Conservation (phyloP, 2,329 filamentous ascomycete species). For the Talaromyces rugulosus region DNA sequence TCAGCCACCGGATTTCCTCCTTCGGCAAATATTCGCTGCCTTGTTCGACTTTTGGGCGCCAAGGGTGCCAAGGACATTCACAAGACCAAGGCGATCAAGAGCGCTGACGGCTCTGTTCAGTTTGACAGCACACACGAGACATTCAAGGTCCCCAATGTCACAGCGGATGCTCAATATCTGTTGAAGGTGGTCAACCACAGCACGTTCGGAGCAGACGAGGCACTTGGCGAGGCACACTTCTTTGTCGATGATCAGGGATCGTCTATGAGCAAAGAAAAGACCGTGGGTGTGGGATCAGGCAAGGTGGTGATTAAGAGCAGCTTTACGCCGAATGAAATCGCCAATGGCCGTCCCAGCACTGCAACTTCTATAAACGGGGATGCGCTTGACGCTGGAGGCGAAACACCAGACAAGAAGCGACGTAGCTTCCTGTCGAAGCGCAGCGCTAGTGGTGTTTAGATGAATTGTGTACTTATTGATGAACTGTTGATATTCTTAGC, state of each 20-base stretch:
- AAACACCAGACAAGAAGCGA: conserved; percentile 40
- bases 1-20: conserved; percentile 74
- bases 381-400: conserved; percentile 21
- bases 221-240: conserved; percentile 81
- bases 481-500: too few relatives aligned
- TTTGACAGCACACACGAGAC: conserved; percentile 66
- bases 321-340: conserved; percentile 55
- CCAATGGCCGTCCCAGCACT: conserved; percentile 31
- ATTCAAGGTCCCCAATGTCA: conserved; percentile 68
- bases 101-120: conserved; percentile 56
- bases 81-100: conserved; percentile 90
- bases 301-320: conserved; percentile 68
- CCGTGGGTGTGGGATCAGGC: conserved; percentile 68
- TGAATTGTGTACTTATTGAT: conserved; percentile 2
- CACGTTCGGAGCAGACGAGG: conserved; percentile 76
- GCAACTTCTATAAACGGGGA: conserved; percentile 29
- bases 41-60: conserved; percentile 61
- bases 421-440: conserved; percentile 47
- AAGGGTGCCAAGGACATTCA: conserved; percentile 73
- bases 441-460: conserved; percentile 31
- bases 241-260: conserved; percentile 78
- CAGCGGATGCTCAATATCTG: conserved; percentile 81
- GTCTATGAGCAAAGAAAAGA: conserved; percentile 64
- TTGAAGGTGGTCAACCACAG: conserved; percentile 80
- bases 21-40: conserved; percentile 72